Evolutionary conservation across 108 stramenopile genomes (phyloP).

Genomic region (Skeletonema menzelii): DNA sequence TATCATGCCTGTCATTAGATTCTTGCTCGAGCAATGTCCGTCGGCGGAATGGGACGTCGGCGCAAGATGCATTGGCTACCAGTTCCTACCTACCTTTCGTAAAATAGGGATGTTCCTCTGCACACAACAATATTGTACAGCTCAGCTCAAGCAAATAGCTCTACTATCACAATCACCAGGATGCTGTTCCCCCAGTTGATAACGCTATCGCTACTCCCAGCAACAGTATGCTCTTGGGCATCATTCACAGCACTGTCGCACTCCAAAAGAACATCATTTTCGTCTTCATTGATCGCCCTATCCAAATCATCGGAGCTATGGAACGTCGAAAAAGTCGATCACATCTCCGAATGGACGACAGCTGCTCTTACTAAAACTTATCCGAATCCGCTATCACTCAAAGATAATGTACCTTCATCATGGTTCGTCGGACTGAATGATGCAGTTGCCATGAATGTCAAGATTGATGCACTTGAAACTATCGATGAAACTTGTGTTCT

Average conservation of each 20-base stretch:
- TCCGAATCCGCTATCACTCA: conserved; percentile 33
- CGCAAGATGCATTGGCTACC: too few species aligned
- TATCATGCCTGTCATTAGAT: too few species aligned
- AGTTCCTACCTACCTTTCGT: too few species aligned
- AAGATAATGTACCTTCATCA: conserved; percentile 21
- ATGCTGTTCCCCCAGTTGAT: too few species aligned
- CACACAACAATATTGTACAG: too few species aligned
- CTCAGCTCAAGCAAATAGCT: too few species aligned
- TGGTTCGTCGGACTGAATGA: conserved; percentile 35
- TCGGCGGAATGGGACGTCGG: too few species aligned
- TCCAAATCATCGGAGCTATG: neutral
- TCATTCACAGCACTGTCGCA: neutral
- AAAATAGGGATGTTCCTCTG: too few species aligned
- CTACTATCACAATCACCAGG: too few species aligned
- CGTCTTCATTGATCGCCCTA: too few species aligned
- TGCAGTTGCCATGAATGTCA: conserved; percentile 28
- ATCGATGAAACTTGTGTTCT: neutral
- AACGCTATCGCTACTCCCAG: neutral
- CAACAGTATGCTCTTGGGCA: neutral
- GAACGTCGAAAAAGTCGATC: conserved; percentile 16
- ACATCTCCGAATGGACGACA: conserved; percentile 15
- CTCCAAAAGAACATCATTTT: neutral
- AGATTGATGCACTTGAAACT: conserved; percentile 16
- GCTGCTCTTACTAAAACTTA: neutral
- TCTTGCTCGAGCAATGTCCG: neutral